Evolutionary conservation across 1,284 basidiomycete genomes (phyloP).

Genomic region (Ceratobasidium sp.): DNA sequence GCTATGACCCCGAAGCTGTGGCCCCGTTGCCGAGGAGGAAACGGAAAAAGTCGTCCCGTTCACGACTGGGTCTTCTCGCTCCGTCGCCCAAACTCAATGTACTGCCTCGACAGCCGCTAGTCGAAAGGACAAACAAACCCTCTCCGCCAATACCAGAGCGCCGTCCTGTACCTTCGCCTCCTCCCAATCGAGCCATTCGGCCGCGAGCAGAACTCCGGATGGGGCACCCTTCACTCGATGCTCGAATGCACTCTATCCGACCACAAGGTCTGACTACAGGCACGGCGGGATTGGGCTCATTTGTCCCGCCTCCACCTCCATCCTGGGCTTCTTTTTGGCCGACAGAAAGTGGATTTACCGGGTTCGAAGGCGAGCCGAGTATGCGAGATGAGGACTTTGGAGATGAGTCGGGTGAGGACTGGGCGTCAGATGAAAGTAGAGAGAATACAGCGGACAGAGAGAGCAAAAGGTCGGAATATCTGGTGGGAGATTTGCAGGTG

Average conservation of each 20-base stretch:
- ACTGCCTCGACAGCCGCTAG: not conserved
- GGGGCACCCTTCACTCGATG: conserved; percentile 18
- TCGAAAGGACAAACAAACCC: not conserved
- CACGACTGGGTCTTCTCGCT: conserved; percentile 7
- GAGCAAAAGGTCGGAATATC: no score
- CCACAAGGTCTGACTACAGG: not conserved
- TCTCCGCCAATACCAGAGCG: not conserved
- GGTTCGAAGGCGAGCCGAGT: conserved; percentile 26
- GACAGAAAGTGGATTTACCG: conserved; percentile 37
- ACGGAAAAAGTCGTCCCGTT: not conserved
- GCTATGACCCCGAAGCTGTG: conserved; percentile 24
- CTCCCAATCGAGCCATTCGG: conserved; percentile 17
- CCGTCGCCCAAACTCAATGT: conserved; percentile 6
- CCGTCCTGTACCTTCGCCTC: not conserved
- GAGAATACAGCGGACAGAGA: no score
- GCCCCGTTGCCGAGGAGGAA: not conserved
- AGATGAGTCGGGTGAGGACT: conserved; percentile 13
- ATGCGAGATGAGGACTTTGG: conserved; percentile 44
- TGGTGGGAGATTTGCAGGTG: no score
- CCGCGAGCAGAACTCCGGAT: conserved; percentile 33
- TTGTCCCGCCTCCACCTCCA: conserved; percentile 36
- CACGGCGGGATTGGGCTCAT: conserved; percentile 19
- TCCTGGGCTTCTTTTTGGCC: conserved; percentile 44
- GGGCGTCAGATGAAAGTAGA: not conserved
- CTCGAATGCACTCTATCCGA: not conserved